Evolutionary conservation across 495 filamentous ascomycete genomes (phyloP).

Genomic region (Terfezia boudieri): DNA sequence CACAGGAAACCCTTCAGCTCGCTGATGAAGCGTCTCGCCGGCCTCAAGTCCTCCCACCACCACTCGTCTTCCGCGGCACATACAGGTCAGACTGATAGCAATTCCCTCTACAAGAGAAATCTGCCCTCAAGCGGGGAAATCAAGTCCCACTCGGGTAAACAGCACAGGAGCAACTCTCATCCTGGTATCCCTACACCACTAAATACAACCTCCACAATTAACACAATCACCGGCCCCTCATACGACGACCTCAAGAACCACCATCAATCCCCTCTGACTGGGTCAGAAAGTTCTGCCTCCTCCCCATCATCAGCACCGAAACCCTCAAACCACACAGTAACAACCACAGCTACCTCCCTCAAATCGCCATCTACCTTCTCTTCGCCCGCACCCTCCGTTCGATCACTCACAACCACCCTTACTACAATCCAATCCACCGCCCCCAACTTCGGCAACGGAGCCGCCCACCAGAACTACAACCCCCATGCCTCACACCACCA

Average conservation of each 20-base stretch:
- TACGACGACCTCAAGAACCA: background rate
- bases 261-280: conserved; percentile 1
- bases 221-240: background rate
- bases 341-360: conserved; percentile 27
- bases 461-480: conserved; percentile 20
- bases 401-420: conserved; percentile 79
- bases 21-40: conserved; percentile 87
- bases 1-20: conserved; percentile 72
- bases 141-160: background rate
- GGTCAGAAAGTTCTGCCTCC: background rate
- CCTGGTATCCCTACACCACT: conserved; percentile 3
- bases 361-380: conserved; percentile 42
- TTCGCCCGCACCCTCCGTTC: conserved; percentile 75
- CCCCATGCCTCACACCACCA: conserved; percentile 27
- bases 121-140: background rate
- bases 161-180: conserved; percentile 1
- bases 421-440: conserved; percentile 87
- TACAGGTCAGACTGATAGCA: background rate
- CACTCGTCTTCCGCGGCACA: background rate
- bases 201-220: conserved; percentile 9
- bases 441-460: conserved; percentile 24
- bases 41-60: conserved; percentile 33
- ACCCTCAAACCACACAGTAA: conserved; percentile 1
- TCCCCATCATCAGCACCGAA: background rate
- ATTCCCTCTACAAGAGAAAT: background rate